Conservation (phyloP, 73 alveolate genomes). For the Tetrahymena elliotti region DNA sequence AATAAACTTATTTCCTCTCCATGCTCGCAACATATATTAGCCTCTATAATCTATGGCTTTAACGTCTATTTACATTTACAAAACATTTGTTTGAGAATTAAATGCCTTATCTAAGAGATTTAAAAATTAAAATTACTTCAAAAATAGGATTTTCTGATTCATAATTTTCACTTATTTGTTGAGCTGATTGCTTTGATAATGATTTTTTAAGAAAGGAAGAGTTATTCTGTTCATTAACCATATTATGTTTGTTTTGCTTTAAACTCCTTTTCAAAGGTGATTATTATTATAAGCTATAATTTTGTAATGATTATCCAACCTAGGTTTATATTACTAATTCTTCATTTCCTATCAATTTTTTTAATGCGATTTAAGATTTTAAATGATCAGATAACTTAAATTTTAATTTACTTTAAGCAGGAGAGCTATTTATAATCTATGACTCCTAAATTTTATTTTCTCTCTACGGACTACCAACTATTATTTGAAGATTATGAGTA, state of each 20-base stretch:
- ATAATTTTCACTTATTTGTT: not conserved
- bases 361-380: not conserved
- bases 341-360: not conserved
- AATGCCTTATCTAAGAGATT: not conserved
- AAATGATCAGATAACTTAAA: not conserved
- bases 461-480: not conserved
- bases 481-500: not conserved
- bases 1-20: not conserved
- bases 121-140: not conserved
- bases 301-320: not conserved
- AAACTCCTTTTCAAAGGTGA: not conserved
- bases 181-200: not conserved
- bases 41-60: not conserved
- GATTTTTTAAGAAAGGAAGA: not conserved
- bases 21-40: not conserved
- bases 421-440: not conserved
- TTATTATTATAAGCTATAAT: not conserved
- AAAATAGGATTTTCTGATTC: not conserved
- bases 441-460: not conserved
- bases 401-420: not conserved
- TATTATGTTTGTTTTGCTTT: not conserved
- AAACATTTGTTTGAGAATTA: too few relatives aligned
- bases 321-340: not conserved
- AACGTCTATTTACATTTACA: not conserved
- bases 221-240: not conserved